Percentiles rank a stretch among this genome's conserved stretches.
Conservation (phyloP, 306 rosid genomes). For the Prunus armeniaca region DNA sequence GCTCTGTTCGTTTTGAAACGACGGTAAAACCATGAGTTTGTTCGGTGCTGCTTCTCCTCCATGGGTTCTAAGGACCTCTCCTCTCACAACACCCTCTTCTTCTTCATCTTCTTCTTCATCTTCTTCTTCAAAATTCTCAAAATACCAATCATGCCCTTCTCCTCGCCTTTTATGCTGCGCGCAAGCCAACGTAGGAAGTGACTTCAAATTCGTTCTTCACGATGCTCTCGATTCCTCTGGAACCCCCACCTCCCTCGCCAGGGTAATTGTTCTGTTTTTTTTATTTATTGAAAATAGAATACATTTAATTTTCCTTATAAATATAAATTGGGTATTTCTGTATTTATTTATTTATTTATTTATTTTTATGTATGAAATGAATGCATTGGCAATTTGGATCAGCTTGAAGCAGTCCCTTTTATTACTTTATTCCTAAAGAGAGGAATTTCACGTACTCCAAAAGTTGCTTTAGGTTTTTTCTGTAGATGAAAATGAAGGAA, state of each 20-base stretch:
- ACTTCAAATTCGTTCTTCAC: conserved; percentile 61
- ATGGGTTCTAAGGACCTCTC: conserved; percentile 8
- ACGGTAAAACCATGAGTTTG: conserved; percentile 4
- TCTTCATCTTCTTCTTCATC: conserved; percentile 13
- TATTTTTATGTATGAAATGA: background rate
- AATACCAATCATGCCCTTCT: conserved; percentile 37
- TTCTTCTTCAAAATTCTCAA: conserved; percentile 24
- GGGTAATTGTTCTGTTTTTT: conserved; percentile 32
- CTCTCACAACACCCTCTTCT: background rate
- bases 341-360: background rate
- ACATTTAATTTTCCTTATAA: background rate
- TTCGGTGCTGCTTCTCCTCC: conserved; percentile 15
- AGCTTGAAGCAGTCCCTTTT: too few relatives aligned
- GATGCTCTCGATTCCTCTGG: conserved; percentile 84
- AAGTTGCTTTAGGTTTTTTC: background rate
- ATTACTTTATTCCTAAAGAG: background rate
- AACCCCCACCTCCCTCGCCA: conserved; percentile 62
- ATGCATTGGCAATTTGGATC: background rate
- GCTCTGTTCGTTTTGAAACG: background rate
- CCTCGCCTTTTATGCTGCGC: conserved; percentile 40
- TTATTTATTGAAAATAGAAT: too few relatives aligned
- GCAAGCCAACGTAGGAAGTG: conserved; percentile 15
- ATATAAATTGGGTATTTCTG: background rate
- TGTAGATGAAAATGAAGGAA: background rate
- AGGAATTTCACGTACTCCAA: background rate